phyloP scores from a whole-genome alignment of 495 filamentous ascomycete genomes.

The Trichoderma reesei region DNA sequence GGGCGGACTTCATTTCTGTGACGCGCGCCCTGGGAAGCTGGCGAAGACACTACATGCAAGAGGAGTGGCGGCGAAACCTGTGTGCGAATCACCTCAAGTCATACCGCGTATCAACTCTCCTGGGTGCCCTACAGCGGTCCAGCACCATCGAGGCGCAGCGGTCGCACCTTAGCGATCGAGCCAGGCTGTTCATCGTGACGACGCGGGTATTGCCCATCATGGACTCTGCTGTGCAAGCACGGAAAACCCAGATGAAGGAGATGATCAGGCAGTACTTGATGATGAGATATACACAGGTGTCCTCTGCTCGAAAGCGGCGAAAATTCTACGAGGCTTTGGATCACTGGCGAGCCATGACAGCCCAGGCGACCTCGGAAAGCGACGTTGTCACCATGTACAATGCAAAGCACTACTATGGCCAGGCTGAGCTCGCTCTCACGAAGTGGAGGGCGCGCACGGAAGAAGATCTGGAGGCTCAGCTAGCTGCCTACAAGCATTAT shows the following conservation, averaged over 20 bases:
- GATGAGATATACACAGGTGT: conserved; percentile 1
- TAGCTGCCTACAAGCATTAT: neutral
- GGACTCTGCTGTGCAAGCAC: neutral
- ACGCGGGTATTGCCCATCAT: neutral
- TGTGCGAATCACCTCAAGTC: neutral
- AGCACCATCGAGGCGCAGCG: neutral
- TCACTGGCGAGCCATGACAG: neutral
- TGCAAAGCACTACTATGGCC: neutral
- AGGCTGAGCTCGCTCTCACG: neutral
- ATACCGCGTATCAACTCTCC: neutral
- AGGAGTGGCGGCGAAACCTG: neutral
- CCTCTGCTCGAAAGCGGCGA: neutral
- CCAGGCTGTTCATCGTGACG: neutral
- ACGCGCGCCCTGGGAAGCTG: neutral
- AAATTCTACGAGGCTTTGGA: conserved; percentile 5
- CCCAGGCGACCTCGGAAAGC: neutral
- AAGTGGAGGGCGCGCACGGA: neutral
- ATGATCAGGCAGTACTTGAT: neutral
- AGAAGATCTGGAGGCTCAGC: neutral
- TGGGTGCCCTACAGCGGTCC: neutral
- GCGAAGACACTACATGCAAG: neutral
- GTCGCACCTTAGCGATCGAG: neutral
- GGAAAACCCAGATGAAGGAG: neutral
- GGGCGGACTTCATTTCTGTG: neutral
- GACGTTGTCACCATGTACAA: neutral